A percentile compares a stretch with the other conserved stretches of the same genome.
Evolutionary conservation across 257 asterid genomes (phyloP).

Genomic region (Eustoma russellianum): DNA sequence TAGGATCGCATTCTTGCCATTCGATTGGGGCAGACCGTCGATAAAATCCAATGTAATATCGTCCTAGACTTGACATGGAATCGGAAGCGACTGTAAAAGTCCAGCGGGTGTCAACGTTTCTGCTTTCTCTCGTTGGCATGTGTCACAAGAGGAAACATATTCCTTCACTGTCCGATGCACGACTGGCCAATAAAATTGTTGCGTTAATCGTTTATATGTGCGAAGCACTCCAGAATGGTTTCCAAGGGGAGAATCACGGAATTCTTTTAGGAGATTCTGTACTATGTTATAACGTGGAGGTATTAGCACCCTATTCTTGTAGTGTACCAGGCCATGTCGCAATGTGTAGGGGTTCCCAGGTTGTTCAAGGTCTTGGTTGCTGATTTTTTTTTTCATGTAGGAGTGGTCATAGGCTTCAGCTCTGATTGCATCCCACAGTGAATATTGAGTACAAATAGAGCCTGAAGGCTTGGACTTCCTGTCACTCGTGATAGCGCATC

Average conservation of each 20-base stretch:
- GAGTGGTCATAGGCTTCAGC: too few relatives aligned
- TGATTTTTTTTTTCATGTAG: too few relatives aligned
- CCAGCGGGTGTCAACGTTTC: neutral
- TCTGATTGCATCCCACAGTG: too few relatives aligned
- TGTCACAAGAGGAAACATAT: neutral
- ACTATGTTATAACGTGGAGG: neutral
- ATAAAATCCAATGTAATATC: neutral
- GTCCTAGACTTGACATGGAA: neutral
- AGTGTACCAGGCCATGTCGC: neutral
- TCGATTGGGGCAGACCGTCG: neutral
- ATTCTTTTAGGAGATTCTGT: neutral
- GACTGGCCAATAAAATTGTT: too few relatives aligned
- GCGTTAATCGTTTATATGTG: neutral
- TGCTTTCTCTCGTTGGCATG: neutral
- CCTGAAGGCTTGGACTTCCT: too few relatives aligned
- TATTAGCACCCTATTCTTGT: neutral
- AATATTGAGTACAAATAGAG: too few relatives aligned
- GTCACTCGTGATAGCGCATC: neutral
- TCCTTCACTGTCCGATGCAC: neutral
- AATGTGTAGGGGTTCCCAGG: too few relatives aligned
- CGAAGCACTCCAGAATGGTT: neutral
- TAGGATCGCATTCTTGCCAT: neutral
- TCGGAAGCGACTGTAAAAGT: neutral
- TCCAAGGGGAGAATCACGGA: neutral
- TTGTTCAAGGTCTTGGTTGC: neutral